phyloP scores from a whole-genome alignment of 1,284 basidiomycete species.

The Tilletia setariae region DNA sequence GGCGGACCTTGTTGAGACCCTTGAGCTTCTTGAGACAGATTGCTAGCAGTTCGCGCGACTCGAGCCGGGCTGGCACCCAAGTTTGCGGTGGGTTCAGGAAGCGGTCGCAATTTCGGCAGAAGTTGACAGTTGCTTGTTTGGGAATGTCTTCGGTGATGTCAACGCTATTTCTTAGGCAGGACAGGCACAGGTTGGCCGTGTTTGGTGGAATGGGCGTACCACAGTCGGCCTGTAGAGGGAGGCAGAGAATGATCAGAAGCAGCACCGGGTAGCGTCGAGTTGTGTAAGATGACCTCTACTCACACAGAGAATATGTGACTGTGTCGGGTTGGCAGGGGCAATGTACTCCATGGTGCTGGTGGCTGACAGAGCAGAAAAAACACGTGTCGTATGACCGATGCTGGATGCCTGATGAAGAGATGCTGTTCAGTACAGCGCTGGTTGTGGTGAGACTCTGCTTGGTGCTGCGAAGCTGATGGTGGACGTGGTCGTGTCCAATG shows the following conservation, averaged over 20 bases:
- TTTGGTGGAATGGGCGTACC: slow-evolving; percentile 93
- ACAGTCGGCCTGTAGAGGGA: slow-evolving; percentile 50
- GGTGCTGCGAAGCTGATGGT: too few relatives aligned
- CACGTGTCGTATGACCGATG: too few relatives aligned
- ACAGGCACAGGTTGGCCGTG: slow-evolving; percentile 92
- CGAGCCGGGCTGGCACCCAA: slow-evolving; percentile 82
- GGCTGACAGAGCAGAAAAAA: too few relatives aligned
- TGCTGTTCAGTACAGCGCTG: too few relatives aligned
- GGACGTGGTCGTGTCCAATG: too few relatives aligned
- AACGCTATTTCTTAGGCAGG: slow-evolving; percentile 81
- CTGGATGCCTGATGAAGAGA: too few relatives aligned
- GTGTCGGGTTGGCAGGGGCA: not conserved
- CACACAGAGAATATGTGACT: slow-evolving; percentile 12
- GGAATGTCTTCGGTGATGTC: slow-evolving; percentile 98
- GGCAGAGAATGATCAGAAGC: not conserved
- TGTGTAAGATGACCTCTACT: not conserved
- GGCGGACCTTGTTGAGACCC: slow-evolving; percentile 84
- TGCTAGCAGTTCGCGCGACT: slow-evolving; percentile 83
- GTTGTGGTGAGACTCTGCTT: too few relatives aligned
- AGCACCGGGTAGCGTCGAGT: not conserved
- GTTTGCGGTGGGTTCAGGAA: slow-evolving; percentile 85
- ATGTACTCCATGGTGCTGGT: slow-evolving; percentile 10
- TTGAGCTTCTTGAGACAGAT: slow-evolving; percentile 82
- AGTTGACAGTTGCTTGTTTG: slow-evolving; percentile 91
- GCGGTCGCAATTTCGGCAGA: slow-evolving; percentile 92